These are phyloP conservation scores for Lentinula sp. DNA, from an alignment of 768 basidiomycete species.

Conservation along the genomic window DNA sequence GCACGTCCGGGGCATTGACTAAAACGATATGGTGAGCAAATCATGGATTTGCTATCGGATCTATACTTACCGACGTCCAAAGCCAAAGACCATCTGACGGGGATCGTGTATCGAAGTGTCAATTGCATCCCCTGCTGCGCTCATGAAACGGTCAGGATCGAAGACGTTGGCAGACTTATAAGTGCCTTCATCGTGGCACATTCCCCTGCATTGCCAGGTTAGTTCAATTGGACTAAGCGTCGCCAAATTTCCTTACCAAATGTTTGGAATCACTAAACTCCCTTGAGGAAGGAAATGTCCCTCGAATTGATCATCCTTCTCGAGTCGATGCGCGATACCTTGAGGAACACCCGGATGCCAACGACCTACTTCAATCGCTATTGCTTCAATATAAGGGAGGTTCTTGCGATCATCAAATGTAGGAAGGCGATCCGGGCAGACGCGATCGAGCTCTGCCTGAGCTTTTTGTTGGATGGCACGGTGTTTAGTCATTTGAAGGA, in stretches of 20 bases:
- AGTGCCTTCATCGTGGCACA: background rate
- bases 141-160: background rate
- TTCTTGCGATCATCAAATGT: conserved; percentile 9
- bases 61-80: background rate
- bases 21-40: background rate
- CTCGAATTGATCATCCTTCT: background rate
- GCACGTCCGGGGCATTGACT: background rate
- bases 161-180: background rate
- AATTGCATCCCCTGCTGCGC: background rate
- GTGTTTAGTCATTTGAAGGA: conserved; percentile 24
- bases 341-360: conserved; percentile 2
- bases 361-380: conserved; percentile 13
- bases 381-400: conserved; percentile 16
- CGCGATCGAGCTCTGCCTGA: conserved; percentile 23
- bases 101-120: background rate
- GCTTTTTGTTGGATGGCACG: conserved; percentile 20
- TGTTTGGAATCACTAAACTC: background rate
- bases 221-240: background rate
- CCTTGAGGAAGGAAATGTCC: background rate
- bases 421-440: conserved; percentile 17
- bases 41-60: background rate
- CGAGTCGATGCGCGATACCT: background rate
- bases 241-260: background rate
- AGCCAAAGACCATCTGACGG: background rate
- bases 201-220: background rate